These are phyloP conservation scores for Pyrrhoderma noxium DNA, from an alignment of 1,284 basidiomycete species.

Conservation along the genomic window DNA sequence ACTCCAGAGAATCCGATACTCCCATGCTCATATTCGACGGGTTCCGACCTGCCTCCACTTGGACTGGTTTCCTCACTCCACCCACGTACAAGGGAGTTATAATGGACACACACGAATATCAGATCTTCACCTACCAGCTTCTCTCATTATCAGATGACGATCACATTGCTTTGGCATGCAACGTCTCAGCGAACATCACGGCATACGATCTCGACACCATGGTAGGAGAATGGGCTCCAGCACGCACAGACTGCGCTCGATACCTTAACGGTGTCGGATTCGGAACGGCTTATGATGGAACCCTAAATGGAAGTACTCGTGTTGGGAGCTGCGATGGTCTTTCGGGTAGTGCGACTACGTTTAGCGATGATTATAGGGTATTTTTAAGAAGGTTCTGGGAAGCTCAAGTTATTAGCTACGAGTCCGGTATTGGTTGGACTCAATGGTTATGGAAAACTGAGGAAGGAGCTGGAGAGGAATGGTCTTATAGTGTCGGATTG, in stretches of 20 bases:
- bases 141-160: conserved; percentile 44
- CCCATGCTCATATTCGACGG: conserved; percentile 77
- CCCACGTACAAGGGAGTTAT: conserved; percentile 58
- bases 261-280: conserved; percentile 63
- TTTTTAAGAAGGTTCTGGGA: conserved; percentile 82
- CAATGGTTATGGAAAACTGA: conserved; percentile 53
- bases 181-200: conserved; percentile 37
- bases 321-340: conserved; percentile 69
- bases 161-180: conserved; percentile 65
- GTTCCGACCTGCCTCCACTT: conserved; percentile 73
- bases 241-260: conserved; percentile 78
- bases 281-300: conserved; percentile 76
- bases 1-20: conserved; percentile 49
- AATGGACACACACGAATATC: conserved; percentile 80
- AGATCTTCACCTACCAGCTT: conserved; percentile 64
- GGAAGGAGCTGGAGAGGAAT: conserved; percentile 63
- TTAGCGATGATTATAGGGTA: conserved; percentile 74
- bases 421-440: conserved; percentile 61
- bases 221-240: conserved; percentile 83
- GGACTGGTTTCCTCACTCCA: conserved; percentile 59
- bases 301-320: conserved; percentile 51
- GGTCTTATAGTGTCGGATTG: conserved; percentile 74
- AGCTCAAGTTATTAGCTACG: conserved; percentile 66
- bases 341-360: conserved; percentile 67
- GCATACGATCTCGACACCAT: conserved; percentile 63